Evolutionary conservation across 768 basidiomycete genomes (phyloP).

Genomic region (Tulasnella calospora): DNA sequence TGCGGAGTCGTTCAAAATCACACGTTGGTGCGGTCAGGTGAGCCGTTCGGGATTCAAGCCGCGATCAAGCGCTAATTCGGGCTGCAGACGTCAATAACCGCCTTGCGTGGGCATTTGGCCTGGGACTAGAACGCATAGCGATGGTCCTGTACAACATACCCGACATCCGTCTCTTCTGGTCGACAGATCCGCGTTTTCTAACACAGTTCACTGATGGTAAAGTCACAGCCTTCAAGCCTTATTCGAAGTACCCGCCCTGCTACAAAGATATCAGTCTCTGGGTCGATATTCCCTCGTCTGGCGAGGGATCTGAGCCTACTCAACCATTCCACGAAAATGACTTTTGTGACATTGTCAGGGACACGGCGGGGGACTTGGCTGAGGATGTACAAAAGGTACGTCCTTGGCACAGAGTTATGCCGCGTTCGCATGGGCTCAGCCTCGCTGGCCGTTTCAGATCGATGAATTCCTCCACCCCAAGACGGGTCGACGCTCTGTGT

Average conservation of each 20-base stretch:
- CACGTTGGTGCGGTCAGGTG: slow-evolving; percentile 82
- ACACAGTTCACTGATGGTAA: slow-evolving; percentile 74
- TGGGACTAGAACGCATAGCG: slow-evolving; percentile 93
- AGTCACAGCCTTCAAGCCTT: slow-evolving; percentile 80
- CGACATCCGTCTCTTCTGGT: slow-evolving; percentile 98
- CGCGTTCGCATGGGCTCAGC: background rate
- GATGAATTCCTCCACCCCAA: slow-evolving; percentile 90
- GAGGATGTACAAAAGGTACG: slow-evolving; percentile 83
- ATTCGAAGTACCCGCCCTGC: slow-evolving; percentile 87
- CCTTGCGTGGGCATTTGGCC: slow-evolving; percentile 96
- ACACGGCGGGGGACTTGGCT: slow-evolving; percentile 85
- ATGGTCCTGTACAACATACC: slow-evolving; percentile 97
- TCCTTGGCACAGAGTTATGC: background rate
- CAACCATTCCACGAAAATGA: slow-evolving; percentile 81
- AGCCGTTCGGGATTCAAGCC: slow-evolving; percentile 33
- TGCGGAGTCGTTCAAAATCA: slow-evolving; percentile 87
- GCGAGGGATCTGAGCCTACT: slow-evolving; percentile 15
- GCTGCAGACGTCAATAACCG: slow-evolving; percentile 61
- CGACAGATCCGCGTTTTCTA: slow-evolving; percentile 77
- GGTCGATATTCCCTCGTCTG: slow-evolving; percentile 44
- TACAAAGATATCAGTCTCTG: slow-evolving; percentile 97
- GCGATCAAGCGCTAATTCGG: background rate
- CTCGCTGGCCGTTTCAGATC: slow-evolving; percentile 51
- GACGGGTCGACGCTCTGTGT: slow-evolving; percentile 69
- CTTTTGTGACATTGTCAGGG: slow-evolving; percentile 90